Evolutionary conservation across 2,329 filamentous ascomycete genomes (phyloP).

Genomic region (Neonectria magnoliae): DNA sequence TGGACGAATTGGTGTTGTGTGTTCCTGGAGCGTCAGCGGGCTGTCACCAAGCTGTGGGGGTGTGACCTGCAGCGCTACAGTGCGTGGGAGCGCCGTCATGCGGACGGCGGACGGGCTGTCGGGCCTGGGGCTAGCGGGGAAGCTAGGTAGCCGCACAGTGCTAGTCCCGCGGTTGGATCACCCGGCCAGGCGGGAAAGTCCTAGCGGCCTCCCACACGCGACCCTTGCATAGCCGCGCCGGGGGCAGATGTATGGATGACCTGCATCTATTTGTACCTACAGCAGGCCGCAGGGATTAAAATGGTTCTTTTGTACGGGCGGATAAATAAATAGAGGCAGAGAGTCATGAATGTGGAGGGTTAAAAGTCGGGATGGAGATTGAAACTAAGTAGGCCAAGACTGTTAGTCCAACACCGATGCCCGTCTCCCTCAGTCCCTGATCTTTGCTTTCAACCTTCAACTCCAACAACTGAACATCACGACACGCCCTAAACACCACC

Average conservation of each 20-base stretch:
- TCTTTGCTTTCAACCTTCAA: neutral
- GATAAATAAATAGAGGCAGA: too few relatives aligned
- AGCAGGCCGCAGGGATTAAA: too few relatives aligned
- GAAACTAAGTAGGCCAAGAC: too few relatives aligned
- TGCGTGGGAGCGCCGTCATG: conserved; percentile 3
- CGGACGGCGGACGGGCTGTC: neutral
- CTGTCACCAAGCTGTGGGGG: conserved; percentile 30
- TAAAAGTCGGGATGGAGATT: too few relatives aligned
- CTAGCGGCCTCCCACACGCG: conserved; percentile 23
- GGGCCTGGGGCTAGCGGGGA: neutral
- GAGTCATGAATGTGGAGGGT: too few relatives aligned
- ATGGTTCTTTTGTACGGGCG: too few relatives aligned
- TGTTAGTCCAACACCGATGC: too few relatives aligned
- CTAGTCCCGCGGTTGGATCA: conserved; percentile 15
- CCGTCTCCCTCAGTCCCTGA: too few relatives aligned
- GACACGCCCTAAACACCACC: too few relatives aligned
- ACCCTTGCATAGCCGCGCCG: neutral
- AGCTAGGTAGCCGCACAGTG: conserved; percentile 13
- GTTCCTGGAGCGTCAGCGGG: conserved; percentile 34
- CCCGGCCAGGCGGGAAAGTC: conserved; percentile 10
- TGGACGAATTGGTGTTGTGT: conserved; percentile 13
- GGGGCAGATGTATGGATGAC: neutral
- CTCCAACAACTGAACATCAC: neutral
- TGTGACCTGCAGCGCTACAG: conserved; percentile 29
- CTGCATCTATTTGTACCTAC: neutral